These are phyloP conservation scores for Diaporthe capsici DNA, from an alignment of 2,329 filamentous ascomycete genomes.

Conservation along the genomic window DNA sequence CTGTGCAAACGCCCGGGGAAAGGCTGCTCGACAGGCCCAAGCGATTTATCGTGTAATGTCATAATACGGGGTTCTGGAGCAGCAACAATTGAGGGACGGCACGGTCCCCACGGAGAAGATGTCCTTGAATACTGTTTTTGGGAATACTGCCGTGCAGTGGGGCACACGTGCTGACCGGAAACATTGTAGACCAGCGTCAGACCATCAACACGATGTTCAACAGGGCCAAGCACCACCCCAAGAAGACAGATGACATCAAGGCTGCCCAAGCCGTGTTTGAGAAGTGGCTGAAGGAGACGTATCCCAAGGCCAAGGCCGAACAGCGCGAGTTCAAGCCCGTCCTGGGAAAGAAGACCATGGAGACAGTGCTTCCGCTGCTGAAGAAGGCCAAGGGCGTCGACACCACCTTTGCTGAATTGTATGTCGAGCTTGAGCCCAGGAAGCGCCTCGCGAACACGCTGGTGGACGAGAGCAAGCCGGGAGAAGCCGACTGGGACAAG, in stretches of 20 bases:
- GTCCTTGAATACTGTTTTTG: background rate
- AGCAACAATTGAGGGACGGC: too few species aligned
- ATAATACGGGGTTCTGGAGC: background rate
- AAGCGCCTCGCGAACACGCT: slow-evolving; percentile 41
- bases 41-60: background rate
- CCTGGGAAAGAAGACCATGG: slow-evolving; percentile 38
- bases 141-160: too few species aligned
- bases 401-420: slow-evolving; percentile 39
- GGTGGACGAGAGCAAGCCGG: slow-evolving; percentile 38
- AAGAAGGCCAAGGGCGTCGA: slow-evolving; percentile 33
- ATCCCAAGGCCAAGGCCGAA: slow-evolving; percentile 35
- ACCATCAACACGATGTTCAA: slow-evolving; percentile 42
- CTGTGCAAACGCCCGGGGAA: background rate
- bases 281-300: slow-evolving; percentile 39
- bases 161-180: slow-evolving; percentile 1
- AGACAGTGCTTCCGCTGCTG: slow-evolving; percentile 35
- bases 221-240: slow-evolving; percentile 41
- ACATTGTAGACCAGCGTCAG: slow-evolving; percentile 38
- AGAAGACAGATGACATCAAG: slow-evolving; percentile 42
- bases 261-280: slow-evolving; percentile 38
- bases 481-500: slow-evolving; percentile 40
- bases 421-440: slow-evolving; percentile 36
- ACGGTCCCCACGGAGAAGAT: background rate
- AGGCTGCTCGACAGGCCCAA: too few species aligned
- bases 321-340: slow-evolving; percentile 41